A percentile compares a stretch with the other conserved stretches of the same genome.
Conservation (phyloP, 371 early-diverging fungal genomes). For the Mortierella sp. region DNA sequence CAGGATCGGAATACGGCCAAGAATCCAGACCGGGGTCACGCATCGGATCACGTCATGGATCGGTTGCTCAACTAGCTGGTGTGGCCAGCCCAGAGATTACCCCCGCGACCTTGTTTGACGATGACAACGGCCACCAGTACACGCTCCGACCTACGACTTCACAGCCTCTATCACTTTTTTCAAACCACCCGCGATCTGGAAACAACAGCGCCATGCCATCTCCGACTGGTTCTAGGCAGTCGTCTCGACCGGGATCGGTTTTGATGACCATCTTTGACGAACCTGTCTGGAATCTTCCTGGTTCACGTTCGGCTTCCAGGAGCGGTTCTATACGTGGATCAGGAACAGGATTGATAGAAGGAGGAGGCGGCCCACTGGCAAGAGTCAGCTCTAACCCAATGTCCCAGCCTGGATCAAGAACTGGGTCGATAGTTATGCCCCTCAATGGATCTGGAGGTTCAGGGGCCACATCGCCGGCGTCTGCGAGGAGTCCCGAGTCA, state of each 20-base stretch:
- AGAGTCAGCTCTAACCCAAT: neutral
- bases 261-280: slow-evolving; percentile 54
- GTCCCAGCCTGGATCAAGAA: neutral
- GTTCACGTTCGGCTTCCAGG: slow-evolving; percentile 18
- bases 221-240: slow-evolving; percentile 25
- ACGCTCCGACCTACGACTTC: slow-evolving; percentile 8
- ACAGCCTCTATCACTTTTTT: slow-evolving; percentile 25
- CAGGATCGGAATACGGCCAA: neutral
- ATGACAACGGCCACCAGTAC: slow-evolving; percentile 15
- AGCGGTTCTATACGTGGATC: slow-evolving; percentile 5
- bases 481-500: neutral
- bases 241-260: slow-evolving; percentile 25
- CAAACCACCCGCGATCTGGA: slow-evolving; percentile 33
- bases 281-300: slow-evolving; percentile 16
- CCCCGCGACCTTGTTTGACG: slow-evolving; percentile 8
- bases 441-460: neutral
- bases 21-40: neutral
- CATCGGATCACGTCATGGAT: neutral
- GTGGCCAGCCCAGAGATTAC: neutral
- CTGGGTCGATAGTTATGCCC: neutral
- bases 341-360: neutral
- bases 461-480: neutral
- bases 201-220: slow-evolving; percentile 20
- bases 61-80: neutral
- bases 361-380: neutral